Conservation (phyloP, 371 early-diverging fungal genomes). For the Funneliformis caledonium region DNA sequence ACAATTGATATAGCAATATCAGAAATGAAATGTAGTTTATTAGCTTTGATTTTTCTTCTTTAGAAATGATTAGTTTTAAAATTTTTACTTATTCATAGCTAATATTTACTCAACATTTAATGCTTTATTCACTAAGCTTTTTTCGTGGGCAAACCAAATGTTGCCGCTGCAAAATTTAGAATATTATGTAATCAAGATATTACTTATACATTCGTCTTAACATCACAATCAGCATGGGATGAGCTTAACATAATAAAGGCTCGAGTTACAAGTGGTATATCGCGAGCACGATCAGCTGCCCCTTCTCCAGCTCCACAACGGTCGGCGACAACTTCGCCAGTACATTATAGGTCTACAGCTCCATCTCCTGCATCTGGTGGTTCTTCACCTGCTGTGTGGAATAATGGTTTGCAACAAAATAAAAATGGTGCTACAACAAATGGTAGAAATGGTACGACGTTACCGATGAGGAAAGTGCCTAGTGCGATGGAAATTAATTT, state of each 20-base stretch:
- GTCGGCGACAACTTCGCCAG: constrained; percentile 7
- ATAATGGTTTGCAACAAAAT: constrained; percentile 27
- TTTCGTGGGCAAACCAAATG: not conserved
- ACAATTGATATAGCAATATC: not conserved
- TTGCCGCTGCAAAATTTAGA: constrained; percentile 16
- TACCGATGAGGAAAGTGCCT: not conserved
- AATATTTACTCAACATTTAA: not conserved
- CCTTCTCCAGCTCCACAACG: not conserved
- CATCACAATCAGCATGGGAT: not conserved
- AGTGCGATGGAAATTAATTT: constrained; percentile 59
- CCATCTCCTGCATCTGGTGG: constrained; percentile 36
- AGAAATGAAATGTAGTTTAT: not conserved
- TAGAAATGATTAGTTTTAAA: not conserved
- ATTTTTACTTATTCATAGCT: not conserved
- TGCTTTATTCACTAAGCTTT: not conserved
- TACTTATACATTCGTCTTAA: not conserved
- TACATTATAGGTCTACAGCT: not conserved
- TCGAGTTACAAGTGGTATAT: not conserved
- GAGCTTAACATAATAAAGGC: not conserved
- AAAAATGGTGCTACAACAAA: constrained; percentile 39
- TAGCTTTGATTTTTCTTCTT: not conserved
- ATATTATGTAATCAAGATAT: not conserved
- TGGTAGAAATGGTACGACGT: not conserved
- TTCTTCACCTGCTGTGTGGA: constrained; percentile 19
- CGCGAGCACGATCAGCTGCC: not conserved